Evolutionary conservation across 768 basidiomycete species (phyloP), one percentile per base, ranked within the genome.

Genomic region (Psilocybe subaeruginosa): DNA sequence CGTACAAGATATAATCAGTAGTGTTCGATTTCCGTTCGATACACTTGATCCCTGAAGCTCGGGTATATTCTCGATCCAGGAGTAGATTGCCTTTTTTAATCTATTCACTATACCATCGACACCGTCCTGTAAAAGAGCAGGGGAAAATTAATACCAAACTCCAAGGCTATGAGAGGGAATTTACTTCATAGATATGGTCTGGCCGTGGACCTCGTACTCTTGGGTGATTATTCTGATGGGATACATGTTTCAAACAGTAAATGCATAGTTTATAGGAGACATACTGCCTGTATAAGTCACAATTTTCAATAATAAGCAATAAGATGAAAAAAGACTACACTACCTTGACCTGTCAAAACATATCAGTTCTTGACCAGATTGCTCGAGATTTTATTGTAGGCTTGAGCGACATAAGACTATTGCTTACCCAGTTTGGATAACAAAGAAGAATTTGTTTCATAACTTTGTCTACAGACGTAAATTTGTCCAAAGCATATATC

Each of bases 371-470:
- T 35, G 14, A 12, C 2, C 12, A 31, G 8, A 3, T n/a, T 53
- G 16, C n/a, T 37, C 16, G 33, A n/a, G 16, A 14, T 23, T 23
- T 23, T 2, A 23, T 23, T 23, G 23, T 23, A 23, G 23, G 23
- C 23, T 23, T 23, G 23, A 23, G 23, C 23, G 23, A 23, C 23
- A 23, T 2, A 23, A 23, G n/a, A n/a, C 7, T 14, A 17, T 3
- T 8, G 6, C 52, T 23, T 31, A 61, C 59, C 59, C 59, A 61
- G 46, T 48, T 47, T 47, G 59, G 54, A 49, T 61, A 61, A 31
- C 35, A 49, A 54, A 54, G 33, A 14, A 61, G 53, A 5, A 61
- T 17, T 43, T 37, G n/a, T 47, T 50, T 56, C 14, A 50, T 46
- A 4, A 61, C 39, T 17, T 47, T 55, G 19, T 61, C 54, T n/a